A percentile compares a stretch with the other conserved stretches of the same genome.
phyloP scores from a whole-genome alignment of 2,329 filamentous ascomycete species.

The Cladobotryum protrusum region DNA sequence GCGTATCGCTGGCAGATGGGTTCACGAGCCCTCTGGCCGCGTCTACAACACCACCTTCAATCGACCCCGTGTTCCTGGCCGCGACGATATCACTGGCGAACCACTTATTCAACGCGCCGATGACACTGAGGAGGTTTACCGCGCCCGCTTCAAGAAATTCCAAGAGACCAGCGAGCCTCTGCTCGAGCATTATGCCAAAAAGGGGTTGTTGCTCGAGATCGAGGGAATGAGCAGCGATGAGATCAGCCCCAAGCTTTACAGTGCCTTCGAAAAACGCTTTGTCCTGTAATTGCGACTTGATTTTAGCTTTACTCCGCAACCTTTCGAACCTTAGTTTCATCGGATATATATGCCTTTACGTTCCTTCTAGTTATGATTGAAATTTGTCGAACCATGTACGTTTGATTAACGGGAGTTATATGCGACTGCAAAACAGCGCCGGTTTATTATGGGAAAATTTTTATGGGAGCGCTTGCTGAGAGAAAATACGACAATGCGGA shows the following conservation, averaged over 20 bases:
- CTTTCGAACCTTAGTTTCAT: neutral
- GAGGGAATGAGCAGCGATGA: slow-evolving; percentile 88
- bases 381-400: too few relatives aligned
- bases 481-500: too few relatives aligned
- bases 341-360: neutral
- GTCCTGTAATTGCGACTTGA: slow-evolving; percentile 11
- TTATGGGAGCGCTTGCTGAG: too few relatives aligned
- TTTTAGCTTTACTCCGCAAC: neutral
- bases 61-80: slow-evolving; percentile 69
- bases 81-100: slow-evolving; percentile 89
- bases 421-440: too few relatives aligned
- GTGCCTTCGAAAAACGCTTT: slow-evolving; percentile 76
- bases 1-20: slow-evolving; percentile 86
- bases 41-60: slow-evolving; percentile 97
- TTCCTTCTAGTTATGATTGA: neutral
- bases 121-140: slow-evolving; percentile 83
- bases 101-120: slow-evolving; percentile 74
- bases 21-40: slow-evolving; percentile 83
- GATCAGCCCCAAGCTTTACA: slow-evolving; percentile 83
- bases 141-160: slow-evolving; percentile 72
- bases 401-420: too few relatives aligned
- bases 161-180: slow-evolving; percentile 79
- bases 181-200: slow-evolving; percentile 80
- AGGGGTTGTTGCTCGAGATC: slow-evolving; percentile 80
- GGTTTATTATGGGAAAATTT: too few relatives aligned